Evolutionary conservation across 345 rosid genomes (phyloP).

Genomic region (Euclidium syriacum): DNA sequence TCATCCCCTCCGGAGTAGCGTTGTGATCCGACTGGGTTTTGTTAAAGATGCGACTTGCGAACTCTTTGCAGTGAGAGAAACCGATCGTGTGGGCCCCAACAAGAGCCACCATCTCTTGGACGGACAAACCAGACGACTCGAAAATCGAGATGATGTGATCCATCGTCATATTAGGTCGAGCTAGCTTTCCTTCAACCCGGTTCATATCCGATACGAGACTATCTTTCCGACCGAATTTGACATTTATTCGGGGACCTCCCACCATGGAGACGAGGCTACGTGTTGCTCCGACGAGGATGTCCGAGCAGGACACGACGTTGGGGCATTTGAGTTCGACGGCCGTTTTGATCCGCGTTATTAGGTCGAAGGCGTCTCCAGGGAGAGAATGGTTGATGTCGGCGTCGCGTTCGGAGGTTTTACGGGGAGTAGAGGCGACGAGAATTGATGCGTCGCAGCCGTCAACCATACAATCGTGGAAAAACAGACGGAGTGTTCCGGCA

Average conservation of each 20-base stretch:
- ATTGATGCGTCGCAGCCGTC: conserved; percentile 70
- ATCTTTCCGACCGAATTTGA: conserved; percentile 58
- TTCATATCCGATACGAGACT: conserved; percentile 40
- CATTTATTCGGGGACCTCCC: conserved; percentile 52
- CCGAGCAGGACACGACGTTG: conserved; percentile 57
- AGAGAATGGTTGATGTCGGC: conserved; percentile 50
- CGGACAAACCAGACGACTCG: conserved; percentile 32
- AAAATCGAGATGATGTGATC: conserved; percentile 39
- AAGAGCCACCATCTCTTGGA: conserved; percentile 57
- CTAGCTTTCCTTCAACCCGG: conserved; percentile 35
- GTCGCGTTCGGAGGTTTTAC: conserved; percentile 58
- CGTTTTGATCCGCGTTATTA: conserved; percentile 50
- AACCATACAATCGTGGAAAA: conserved; percentile 74
- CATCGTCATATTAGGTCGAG: conserved; percentile 35
- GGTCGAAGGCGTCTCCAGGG: conserved; percentile 74
- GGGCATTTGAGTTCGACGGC: conserved; percentile 74
- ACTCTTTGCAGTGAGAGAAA: conserved; percentile 71
- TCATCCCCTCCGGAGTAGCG: conserved; percentile 22
- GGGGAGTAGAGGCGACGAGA: conserved; percentile 52
- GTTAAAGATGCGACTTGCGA: conserved; percentile 43
- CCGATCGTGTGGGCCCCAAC: conserved; percentile 74
- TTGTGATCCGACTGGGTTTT: conserved; percentile 20
- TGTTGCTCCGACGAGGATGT: conserved; percentile 55
- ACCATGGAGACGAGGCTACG: conserved; percentile 62
- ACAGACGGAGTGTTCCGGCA: conserved; percentile 59